Conservation (phyloP, 2,329 filamentous ascomycete species). For the Neonectria hederae region DNA sequence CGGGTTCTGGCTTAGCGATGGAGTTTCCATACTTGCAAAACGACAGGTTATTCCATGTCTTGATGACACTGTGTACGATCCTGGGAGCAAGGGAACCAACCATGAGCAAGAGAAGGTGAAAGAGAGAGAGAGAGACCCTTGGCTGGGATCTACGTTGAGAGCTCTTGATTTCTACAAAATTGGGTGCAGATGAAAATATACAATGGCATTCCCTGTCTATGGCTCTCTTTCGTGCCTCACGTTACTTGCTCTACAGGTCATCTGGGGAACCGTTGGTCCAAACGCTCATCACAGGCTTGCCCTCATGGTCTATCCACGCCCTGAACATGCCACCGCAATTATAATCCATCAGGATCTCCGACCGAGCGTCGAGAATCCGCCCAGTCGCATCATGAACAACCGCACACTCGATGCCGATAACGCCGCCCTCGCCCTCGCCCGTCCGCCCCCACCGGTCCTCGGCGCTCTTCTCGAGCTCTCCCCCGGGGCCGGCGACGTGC, state of each 20-base stretch:
- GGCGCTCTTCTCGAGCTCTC: conserved; percentile 79
- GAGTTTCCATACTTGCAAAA: conserved; percentile 33
- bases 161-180: conserved; percentile 21
- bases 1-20: conserved; percentile 39
- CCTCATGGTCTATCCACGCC: conserved; percentile 75
- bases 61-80: conserved; percentile 35
- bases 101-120: background rate
- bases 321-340: conserved; percentile 92
- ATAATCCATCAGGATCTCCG: conserved; percentile 76
- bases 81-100: conserved; percentile 6
- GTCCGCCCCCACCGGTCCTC: conserved; percentile 76
- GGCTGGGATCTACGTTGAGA: conserved; percentile 23
- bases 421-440: conserved; percentile 84
- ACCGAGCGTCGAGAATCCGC: conserved; percentile 51
- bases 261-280: conserved; percentile 46
- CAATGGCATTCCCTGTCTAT: conserved; percentile 37
- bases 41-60: conserved; percentile 28
- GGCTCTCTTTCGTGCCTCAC: background rate
- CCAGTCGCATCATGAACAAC: conserved; percentile 57
- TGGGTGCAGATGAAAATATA: conserved; percentile 38
- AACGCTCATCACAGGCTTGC: conserved; percentile 62
- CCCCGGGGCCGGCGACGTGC: conserved; percentile 73
- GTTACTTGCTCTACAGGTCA: conserved; percentile 18
- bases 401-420: conserved; percentile 80
- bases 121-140: conserved; percentile 14